These are phyloP conservation scores for Carex littledalei DNA, from an alignment of 176 grass and related monocot species.

Conservation along the genomic window DNA sequence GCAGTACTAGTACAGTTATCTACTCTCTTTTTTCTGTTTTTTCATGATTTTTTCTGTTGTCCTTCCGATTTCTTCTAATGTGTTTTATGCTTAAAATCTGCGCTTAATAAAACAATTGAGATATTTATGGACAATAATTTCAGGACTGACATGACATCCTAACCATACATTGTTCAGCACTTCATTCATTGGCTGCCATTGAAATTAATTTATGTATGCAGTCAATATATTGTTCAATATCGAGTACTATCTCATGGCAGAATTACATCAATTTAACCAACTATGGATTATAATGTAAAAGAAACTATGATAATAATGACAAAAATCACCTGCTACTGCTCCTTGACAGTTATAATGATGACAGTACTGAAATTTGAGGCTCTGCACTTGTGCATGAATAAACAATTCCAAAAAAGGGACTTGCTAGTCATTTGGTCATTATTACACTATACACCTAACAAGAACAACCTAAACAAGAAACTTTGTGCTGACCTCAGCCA, in stretches of 20 bases:
- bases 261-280: not conserved
- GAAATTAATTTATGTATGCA: not conserved
- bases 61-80: not conserved
- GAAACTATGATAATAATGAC: not conserved
- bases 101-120: not conserved
- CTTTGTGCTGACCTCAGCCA: conserved; percentile 50
- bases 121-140: not conserved
- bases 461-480: not conserved
- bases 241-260: not conserved
- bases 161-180: not conserved
- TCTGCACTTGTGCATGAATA: not conserved
- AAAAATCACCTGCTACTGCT: not conserved
- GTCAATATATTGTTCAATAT: not conserved
- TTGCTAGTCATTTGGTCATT: not conserved
- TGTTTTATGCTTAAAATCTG: not conserved
- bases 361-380: not conserved
- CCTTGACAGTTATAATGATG: not conserved
- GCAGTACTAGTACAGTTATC: not conserved
- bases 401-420: not conserved
- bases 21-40: not conserved
- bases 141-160: not conserved
- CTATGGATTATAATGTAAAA: not conserved
- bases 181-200: not conserved
- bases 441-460: not conserved
- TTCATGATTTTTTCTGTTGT: not conserved